Percentiles rank a stretch among this genome's conserved stretches.
phyloP scores from a whole-genome alignment of 2,329 filamentous ascomycete genomes.

The Fusarium tupiense region DNA sequence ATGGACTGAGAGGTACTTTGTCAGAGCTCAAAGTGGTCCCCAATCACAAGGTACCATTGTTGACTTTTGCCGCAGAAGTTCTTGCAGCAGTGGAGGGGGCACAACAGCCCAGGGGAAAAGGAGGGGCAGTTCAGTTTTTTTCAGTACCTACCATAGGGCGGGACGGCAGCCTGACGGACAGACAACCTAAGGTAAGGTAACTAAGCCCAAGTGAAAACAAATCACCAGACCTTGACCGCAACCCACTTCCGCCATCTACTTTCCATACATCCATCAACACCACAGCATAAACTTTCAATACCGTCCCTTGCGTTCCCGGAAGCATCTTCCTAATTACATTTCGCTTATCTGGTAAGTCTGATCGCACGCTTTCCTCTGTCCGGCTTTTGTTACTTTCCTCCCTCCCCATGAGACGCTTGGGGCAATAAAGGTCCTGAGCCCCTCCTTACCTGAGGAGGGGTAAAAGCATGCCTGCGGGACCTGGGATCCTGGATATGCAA shows the following conservation, averaged over 20 bases:
- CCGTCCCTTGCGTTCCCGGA: constrained; percentile 8
- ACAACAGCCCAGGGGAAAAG: constrained; percentile 32
- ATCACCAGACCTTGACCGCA: constrained; percentile 43
- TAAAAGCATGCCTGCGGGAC: constrained; percentile 37
- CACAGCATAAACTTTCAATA: constrained; percentile 19
- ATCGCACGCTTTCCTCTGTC: not conserved
- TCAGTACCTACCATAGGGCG: not conserved
- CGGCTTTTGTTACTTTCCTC: not conserved
- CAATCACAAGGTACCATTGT: constrained; percentile 36
- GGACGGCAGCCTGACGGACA: constrained; percentile 33
- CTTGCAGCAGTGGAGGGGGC: constrained; percentile 13
- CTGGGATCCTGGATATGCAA: constrained; percentile 9
- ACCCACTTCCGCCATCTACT: constrained; percentile 34
- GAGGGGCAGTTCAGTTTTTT: constrained; percentile 40
- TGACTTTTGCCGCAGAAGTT: constrained; percentile 15
- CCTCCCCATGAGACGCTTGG: constrained; percentile 4
- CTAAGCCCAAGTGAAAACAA: constrained; percentile 33
- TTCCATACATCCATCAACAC: constrained; percentile 21
- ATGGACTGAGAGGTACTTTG: constrained; percentile 25
- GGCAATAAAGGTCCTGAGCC: constrained; percentile 27
- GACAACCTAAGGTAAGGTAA: constrained; percentile 12
- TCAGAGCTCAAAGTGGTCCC: constrained; percentile 3
- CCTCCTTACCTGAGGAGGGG: constrained; percentile 31
- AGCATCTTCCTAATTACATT: constrained; percentile 21
- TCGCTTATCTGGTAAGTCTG: constrained; percentile 36